Evolutionary conservation across 2,329 filamentous ascomycete genomes (phyloP).

Genomic region (Tolypocladium capitatum): DNA sequence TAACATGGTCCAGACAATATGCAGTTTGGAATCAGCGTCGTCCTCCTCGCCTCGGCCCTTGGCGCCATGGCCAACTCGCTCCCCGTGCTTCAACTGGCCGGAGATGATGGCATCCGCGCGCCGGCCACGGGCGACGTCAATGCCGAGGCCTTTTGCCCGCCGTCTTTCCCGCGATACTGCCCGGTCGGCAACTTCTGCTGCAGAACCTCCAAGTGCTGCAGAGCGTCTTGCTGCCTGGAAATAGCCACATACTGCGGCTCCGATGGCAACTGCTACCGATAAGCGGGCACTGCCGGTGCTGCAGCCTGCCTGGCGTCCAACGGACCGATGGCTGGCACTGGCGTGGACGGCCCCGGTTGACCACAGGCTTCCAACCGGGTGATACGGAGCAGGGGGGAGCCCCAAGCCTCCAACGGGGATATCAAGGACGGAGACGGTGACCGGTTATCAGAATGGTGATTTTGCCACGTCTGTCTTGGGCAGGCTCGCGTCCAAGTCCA

Average conservation of each 20-base stretch:
- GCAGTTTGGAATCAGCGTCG: conserved; percentile 1
- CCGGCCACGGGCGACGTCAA: neutral
- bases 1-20: neutral
- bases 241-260: conserved; percentile 2
- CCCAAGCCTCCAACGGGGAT: neutral
- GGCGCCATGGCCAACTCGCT: neutral
- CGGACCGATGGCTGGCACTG: neutral
- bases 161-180: conserved; percentile 3
- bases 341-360: neutral
- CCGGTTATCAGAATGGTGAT: neutral
- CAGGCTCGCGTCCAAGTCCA: neutral
- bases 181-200: conserved; percentile 2
- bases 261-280: conserved; percentile 5
- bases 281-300: neutral
- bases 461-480: neutral
- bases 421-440: neutral
- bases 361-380: neutral
- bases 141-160: neutral
- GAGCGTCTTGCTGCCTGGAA: conserved; percentile 3
- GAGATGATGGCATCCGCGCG: conserved; percentile 1
- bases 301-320: neutral
- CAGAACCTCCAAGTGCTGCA: conserved; percentile 4
- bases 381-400: too few species aligned
- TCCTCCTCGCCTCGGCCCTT: neutral
- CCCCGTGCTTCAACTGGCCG: neutral